Base-by-base conservation (phyloP, 345 rosid genomes). In the Ailanthus altissimus region DNA sequence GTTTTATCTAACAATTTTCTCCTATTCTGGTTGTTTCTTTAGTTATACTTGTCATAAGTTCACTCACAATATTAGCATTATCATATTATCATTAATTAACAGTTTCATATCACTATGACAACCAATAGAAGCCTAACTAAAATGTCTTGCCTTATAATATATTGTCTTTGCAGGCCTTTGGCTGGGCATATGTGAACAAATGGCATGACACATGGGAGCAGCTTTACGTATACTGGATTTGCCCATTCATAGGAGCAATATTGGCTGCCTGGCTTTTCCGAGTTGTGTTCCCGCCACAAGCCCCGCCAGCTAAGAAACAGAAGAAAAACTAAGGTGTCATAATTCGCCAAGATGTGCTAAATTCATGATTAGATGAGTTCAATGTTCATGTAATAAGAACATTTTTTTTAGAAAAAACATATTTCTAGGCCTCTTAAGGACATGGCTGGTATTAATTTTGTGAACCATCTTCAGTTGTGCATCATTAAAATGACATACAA, bases 151-250 rank as follows among this genome's bases (percentile, higher is more conserved):
- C 50, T 20, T 38, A 2, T 36, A 40, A 56, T 21, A 1, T 42
- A 26, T 61, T 8, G 6, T 60, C 49, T 60, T 21, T 73, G 62
- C 88, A 96, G 98, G 99, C 99, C 18, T 96, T 89, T 70, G 99
- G 97, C 10, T 96, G 99, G 99, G 97, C 95, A 21, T 96, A 89
- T 65, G 56, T 92, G 51, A 80, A 91, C 90, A 92, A 86, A 25
- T 67, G 93, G 84, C 99, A 96, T 80, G 81, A 86, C 83, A 90
- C 95, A 67, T 94, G 97, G 98, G 95, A 94, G 76, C 99, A 96
- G 69, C 79, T 91, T 70, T 96, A 94, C 45, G 98, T 96, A 25
- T 90, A 94, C 73, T 96, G 98, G 99, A 73, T 96, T 67, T 86
- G 97, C 81, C 97, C 99, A 38, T 94, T 90, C 67, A 77, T 87